phyloP scores from a whole-genome alignment of 345 rosid genomes.

The Bruguiera gymnorhiza region DNA sequence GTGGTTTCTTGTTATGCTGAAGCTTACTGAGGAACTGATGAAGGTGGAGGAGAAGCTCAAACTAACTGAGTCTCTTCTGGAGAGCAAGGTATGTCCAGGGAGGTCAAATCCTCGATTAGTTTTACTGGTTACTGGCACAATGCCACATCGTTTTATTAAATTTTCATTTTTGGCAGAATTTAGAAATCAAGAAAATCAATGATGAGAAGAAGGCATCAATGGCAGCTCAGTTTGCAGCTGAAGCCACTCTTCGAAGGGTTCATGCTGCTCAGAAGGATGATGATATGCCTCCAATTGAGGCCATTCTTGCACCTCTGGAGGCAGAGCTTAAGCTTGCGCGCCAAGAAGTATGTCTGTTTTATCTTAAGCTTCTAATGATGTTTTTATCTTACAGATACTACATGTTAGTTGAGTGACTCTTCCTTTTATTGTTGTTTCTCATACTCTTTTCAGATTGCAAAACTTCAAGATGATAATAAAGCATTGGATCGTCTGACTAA shows the following conservation, averaged over 20 bases:
- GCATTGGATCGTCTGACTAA: constrained; percentile 95
- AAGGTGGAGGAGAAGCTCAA: constrained; percentile 83
- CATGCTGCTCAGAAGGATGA: constrained; percentile 99
- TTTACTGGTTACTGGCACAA: constrained; percentile 5
- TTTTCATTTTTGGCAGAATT: constrained; percentile 51
- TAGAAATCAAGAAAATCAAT: constrained; percentile 90
- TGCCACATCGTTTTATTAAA: constrained; percentile 9
- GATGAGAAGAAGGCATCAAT: constrained; percentile 98
- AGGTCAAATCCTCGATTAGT: constrained; percentile 1
- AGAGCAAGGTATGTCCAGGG: constrained; percentile 63
- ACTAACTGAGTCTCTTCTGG: constrained; percentile 69
- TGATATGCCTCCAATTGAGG: constrained; percentile 99
- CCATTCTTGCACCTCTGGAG: constrained; percentile 97
- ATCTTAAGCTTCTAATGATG: constrained; percentile 7
- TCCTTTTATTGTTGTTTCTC: constrained; percentile 3
- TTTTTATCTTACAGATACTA: constrained; percentile 5
- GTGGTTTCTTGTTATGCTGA: constrained; percentile 18
- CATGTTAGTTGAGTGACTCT: not conserved
- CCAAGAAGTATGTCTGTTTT: constrained; percentile 53
- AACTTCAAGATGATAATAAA: constrained; percentile 94
- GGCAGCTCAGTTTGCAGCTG: constrained; percentile 99
- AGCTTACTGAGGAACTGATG: constrained; percentile 84
- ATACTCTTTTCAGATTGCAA: constrained; percentile 56
- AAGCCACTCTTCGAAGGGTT: constrained; percentile 95
- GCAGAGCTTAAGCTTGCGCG: constrained; percentile 93